Evolutionary conservation across 208 protist genomes (phyloP), one percentile per base, ranked within the genome.

Genomic region (Blastocrithidia nonstop): DNA sequence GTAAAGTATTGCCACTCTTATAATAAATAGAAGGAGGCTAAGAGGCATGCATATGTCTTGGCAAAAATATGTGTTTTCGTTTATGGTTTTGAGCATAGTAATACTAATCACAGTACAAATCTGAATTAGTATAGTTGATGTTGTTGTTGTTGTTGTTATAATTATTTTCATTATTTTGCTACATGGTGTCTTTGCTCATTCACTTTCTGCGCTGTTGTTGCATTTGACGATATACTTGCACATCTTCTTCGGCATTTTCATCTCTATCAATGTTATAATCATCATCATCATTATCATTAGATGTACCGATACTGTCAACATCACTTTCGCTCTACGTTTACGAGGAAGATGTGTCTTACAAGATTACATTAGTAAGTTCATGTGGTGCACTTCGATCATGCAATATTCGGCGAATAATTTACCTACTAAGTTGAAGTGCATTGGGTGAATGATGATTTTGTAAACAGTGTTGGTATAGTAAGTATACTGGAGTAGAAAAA

Each of bases 1-100:
- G 57, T 20, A 87, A 53, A 22, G 72, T 61, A 21, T 62, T 41
- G 3, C 73, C 71, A 20, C 57, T 71, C n/a, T 37, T 41, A 54
- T 80, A 87, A 42, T 67, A 54, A 27, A 50, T 56, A 4, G 51
- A 22, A 2, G 45, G 40, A 2, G 43, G 28, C 13, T 24, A 23
- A 16, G 7, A 17, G 2, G 9, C 9, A 6, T 41, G 21, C 26
- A 20, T 3, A 24, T 13, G 16, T 11, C 1, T 24, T n/a, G 29
- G 21, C 6, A 16, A 9, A 16, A 17, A n/a, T n/a, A n/a, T n/a
- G n/a, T n/a, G n/a, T n/a, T n/a, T n/a, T n/a, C n/a, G n/a, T n/a
- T n/a, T n/a, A n/a, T n/a, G n/a, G n/a, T n/a, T n/a, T n/a, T n/a
- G n/a, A n/a, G n/a, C n/a, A n/a, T n/a, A n/a, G n/a, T n/a, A n/a